Percentiles rank a stretch among this genome's conserved stretches.
phyloP scores from a whole-genome alignment of 176 grass and related monocot genomes.

The Musa troglodytarum region DNA sequence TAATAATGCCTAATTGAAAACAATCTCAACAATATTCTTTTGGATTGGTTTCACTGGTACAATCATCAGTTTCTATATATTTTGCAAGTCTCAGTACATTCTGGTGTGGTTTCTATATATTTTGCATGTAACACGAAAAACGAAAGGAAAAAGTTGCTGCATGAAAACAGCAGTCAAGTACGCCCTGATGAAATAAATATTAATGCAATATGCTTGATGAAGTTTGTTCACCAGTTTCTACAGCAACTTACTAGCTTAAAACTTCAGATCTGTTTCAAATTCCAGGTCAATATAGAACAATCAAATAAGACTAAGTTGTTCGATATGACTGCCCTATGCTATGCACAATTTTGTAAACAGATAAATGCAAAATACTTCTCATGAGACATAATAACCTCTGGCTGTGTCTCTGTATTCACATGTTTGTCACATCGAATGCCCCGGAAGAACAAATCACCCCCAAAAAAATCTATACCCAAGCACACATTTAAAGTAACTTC shows the following conservation, averaged over 20 bases:
- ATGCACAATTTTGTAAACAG: too few relatives aligned
- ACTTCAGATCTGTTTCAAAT: not conserved
- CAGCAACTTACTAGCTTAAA: not conserved
- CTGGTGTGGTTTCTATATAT: not conserved
- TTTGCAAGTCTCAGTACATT: not conserved
- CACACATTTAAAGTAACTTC: slow-evolving; percentile 98
- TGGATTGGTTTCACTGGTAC: not conserved
- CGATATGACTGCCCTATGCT: too few relatives aligned
- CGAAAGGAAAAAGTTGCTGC: not conserved
- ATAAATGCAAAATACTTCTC: not conserved
- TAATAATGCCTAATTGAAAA: not conserved
- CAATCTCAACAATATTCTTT: not conserved
- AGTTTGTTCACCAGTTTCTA: not conserved
- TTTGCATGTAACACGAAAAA: not conserved
- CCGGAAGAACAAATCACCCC: slow-evolving; percentile 92
- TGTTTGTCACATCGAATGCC: slow-evolving; percentile 90
- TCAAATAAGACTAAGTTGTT: too few relatives aligned
- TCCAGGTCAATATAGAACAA: not conserved
- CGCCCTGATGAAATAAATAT: not conserved
- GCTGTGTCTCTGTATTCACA: slow-evolving; percentile 77
- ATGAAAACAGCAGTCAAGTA: not conserved
- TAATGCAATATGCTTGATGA: not conserved
- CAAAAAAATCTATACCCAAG: slow-evolving; percentile 85
- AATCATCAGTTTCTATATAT: not conserved
- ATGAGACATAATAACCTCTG: slow-evolving; percentile 43